Conservation (phyloP, 768 basidiomycete genomes). For the Lentinus brumalis region DNA sequence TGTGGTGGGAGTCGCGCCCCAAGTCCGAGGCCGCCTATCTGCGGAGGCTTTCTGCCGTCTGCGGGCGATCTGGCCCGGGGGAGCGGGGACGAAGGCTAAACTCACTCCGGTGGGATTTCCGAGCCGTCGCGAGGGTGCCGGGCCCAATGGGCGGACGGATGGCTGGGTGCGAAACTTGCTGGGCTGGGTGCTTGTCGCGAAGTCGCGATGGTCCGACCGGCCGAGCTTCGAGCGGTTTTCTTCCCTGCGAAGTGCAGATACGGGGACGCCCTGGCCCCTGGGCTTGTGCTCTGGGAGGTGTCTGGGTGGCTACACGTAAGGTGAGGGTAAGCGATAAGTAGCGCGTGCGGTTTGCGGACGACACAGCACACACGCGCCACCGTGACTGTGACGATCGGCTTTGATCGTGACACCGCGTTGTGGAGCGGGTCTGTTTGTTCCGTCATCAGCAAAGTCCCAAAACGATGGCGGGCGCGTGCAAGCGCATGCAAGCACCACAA, state of each 20-base stretch:
- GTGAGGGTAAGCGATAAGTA: not conserved
- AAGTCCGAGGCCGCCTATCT: constrained; percentile 3
- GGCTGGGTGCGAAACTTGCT: constrained; percentile 3
- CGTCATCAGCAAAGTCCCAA: too few relatives aligned
- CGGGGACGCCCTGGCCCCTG: not conserved
- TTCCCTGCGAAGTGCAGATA: not conserved
- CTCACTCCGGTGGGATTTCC: constrained; percentile 15
- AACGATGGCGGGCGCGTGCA: too few relatives aligned
- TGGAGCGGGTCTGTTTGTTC: constrained; percentile 6
- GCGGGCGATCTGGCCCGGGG: constrained; percentile 14
- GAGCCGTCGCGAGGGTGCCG: constrained; percentile 1
- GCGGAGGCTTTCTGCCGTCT: constrained; percentile 14
- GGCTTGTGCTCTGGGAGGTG: not conserved
- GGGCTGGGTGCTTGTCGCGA: constrained; percentile 10
- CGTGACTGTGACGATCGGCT: constrained; percentile 17
- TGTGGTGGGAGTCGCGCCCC: not conserved
- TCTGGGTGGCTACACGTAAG: not conserved
- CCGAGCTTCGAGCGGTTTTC: not conserved
- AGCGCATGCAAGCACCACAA: too few relatives aligned
- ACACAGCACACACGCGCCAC: constrained; percentile 1
- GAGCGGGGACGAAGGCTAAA: constrained; percentile 26
- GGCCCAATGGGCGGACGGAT: constrained; percentile 4
- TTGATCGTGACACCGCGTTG: constrained; percentile 10
- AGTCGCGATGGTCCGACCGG: constrained; percentile 16
- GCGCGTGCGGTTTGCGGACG: not conserved